Evolutionary conservation across 2,329 filamentous ascomycete genomes (phyloP).

Genomic region (Amauroascus niger): DNA sequence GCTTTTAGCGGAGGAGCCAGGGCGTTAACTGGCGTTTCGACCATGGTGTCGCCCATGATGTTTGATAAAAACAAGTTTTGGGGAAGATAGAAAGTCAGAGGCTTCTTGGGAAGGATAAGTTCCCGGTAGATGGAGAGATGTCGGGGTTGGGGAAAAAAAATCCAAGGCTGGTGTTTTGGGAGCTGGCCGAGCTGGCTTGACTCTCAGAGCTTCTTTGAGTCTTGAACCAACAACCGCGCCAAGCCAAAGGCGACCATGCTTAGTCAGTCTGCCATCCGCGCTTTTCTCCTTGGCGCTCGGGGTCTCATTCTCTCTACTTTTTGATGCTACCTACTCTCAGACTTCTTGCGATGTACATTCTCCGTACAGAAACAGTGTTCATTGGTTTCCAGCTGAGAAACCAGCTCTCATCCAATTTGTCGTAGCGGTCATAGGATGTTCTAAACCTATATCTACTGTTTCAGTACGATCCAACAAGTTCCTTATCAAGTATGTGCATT

Average conservation of each 20-base stretch:
- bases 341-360: too few species aligned
- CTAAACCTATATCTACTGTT: too few species aligned
- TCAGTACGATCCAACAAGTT: too few species aligned
- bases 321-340: too few species aligned
- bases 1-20: slow-evolving; percentile 66
- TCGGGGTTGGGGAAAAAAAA: background rate
- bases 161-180: background rate
- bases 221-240: background rate
- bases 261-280: slow-evolving; percentile 2
- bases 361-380: too few species aligned
- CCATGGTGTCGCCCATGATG: slow-evolving; percentile 73
- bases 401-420: too few species aligned
- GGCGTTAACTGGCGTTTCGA: slow-evolving; percentile 60
- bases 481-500: too few species aligned
- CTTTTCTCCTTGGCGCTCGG: background rate
- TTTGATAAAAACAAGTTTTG: background rate
- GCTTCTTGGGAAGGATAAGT: background rate
- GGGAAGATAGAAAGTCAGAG: background rate
- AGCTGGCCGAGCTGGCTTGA: background rate
- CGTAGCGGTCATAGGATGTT: too few species aligned
- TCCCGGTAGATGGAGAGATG: background rate
- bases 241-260: slow-evolving; percentile 5
- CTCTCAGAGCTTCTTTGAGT: background rate
- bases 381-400: too few species aligned
- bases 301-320: background rate